These are phyloP conservation scores for Forsythia suspensa DNA, from an alignment of 257 asterid species.

Conservation along the genomic window DNA sequence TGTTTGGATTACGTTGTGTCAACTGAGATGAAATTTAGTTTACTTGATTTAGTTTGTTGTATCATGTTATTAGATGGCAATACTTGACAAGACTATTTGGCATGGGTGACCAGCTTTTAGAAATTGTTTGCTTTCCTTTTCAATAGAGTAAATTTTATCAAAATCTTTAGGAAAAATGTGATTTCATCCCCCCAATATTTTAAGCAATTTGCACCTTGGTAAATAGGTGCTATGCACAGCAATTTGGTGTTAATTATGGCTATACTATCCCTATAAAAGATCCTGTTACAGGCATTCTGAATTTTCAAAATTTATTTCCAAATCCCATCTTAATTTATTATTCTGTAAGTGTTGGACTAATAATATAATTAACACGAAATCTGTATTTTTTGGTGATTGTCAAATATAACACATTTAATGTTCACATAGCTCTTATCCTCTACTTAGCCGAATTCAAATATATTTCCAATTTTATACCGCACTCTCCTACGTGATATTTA, in stretches of 20 bases:
- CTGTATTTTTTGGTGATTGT: not conserved
- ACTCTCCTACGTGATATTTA: not conserved
- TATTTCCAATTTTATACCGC: not conserved
- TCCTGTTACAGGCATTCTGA: not conserved
- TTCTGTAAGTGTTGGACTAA: constrained; percentile 3
- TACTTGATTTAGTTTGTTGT: not conserved
- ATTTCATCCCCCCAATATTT: not conserved
- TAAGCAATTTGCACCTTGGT: not conserved
- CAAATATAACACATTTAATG: not conserved
- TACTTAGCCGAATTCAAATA: not conserved
- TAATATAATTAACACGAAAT: constrained; percentile 5
- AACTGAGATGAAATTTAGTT: not conserved
- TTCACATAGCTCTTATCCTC: not conserved
- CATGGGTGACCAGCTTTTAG: not conserved
- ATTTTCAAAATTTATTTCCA: not conserved
- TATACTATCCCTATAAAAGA: not conserved
- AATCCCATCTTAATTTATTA: constrained; percentile 1
- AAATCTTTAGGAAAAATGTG: not conserved
- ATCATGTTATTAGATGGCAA: constrained; percentile 7
- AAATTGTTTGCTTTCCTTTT: not conserved
- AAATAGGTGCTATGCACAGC: not conserved
- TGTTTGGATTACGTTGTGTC: constrained; percentile 4
- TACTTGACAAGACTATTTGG: not conserved
- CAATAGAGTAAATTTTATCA: not conserved
- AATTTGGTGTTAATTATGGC: not conserved